Evolutionary conservation across 1,139 yeast genomes (phyloP).

Genomic region (Saccharomycopsis phalli): DNA sequence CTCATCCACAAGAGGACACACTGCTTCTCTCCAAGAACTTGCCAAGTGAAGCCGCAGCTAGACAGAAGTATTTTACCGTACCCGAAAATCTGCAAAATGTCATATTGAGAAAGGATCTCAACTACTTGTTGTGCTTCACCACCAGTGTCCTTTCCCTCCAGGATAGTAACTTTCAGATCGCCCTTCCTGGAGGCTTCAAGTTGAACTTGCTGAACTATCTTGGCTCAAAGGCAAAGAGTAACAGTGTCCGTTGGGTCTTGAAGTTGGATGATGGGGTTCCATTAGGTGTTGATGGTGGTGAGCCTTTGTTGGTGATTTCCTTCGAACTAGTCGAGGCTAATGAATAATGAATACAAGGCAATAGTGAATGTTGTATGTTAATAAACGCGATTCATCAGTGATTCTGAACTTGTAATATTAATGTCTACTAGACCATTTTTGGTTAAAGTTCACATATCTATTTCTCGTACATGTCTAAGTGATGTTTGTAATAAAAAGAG

Average conservation of each 20-base stretch:
- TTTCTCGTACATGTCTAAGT: no score
- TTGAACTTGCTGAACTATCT: constrained; percentile 35
- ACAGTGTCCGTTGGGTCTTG: constrained; percentile 20
- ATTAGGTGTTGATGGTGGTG: constrained; percentile 4
- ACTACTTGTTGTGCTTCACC: constrained; percentile 35
- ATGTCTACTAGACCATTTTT: no score
- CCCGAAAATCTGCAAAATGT: constrained; percentile 26
- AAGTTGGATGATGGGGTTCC: constrained; percentile 2
- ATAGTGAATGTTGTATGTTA: no score
- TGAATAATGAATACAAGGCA: no score
- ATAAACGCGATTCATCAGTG: no score
- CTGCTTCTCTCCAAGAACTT: constrained; percentile 16
- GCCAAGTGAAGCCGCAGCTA: constrained; percentile 23
- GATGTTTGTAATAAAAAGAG: no score
- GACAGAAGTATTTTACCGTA: constrained; percentile 29
- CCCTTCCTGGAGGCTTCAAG: constrained; percentile 36
- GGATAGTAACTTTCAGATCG: constrained; percentile 30
- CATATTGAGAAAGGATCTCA: constrained; percentile 26
- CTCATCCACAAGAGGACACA: constrained; percentile 13
- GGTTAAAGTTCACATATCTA: no score
- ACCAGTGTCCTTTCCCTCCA: constrained; percentile 37
- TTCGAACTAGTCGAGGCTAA: constrained; percentile 7
- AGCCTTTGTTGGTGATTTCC: constrained; percentile 4
- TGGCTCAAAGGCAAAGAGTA: constrained; percentile 25
- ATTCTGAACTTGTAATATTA: no score